Conservation (phyloP, 306 rosid genomes). For the Hippophae gyantsensis region DNA sequence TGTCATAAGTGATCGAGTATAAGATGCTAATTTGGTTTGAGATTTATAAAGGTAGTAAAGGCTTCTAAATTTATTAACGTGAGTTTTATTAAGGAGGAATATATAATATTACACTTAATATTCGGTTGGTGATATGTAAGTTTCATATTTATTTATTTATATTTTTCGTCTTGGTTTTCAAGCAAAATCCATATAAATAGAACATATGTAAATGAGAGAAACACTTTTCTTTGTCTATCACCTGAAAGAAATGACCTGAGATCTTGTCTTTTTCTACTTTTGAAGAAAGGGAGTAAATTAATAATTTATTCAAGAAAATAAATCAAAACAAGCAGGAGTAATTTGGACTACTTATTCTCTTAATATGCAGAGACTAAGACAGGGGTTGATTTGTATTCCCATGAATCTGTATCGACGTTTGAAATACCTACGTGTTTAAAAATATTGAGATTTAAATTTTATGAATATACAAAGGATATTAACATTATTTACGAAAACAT, state of each 20-base stretch:
- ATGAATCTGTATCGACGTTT: too few species aligned
- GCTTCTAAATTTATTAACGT: background rate
- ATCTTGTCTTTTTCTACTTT: background rate
- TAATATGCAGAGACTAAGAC: slow-evolving; percentile 16
- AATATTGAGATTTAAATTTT: too few species aligned
- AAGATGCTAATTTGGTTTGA: slow-evolving; percentile 5
- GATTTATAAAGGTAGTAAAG: slow-evolving; percentile 18
- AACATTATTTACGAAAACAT: too few species aligned
- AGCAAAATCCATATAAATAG: slow-evolving; percentile 40
- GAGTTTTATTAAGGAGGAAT: slow-evolving; percentile 6
- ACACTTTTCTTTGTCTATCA: background rate
- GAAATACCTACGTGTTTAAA: fast-evolving
- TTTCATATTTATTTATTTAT: slow-evolving; percentile 37
- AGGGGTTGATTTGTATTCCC: background rate
- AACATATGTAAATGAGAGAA: background rate
- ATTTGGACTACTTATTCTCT: background rate
- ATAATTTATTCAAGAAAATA: background rate
- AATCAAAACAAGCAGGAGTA: too few species aligned
- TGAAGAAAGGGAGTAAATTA: background rate
- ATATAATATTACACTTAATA: background rate
- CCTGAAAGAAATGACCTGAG: background rate
- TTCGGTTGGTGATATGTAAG: slow-evolving; percentile 70
- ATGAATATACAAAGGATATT: too few species aligned
- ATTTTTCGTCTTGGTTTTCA: slow-evolving; percentile 46
- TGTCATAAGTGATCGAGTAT: slow-evolving; percentile 8